A percentile compares a stretch with the other conserved stretches of the same genome.
These are phyloP conservation scores for Fusarium gaditjirri DNA, from an alignment of 2,329 filamentous ascomycete genomes.

Conservation along the genomic window DNA sequence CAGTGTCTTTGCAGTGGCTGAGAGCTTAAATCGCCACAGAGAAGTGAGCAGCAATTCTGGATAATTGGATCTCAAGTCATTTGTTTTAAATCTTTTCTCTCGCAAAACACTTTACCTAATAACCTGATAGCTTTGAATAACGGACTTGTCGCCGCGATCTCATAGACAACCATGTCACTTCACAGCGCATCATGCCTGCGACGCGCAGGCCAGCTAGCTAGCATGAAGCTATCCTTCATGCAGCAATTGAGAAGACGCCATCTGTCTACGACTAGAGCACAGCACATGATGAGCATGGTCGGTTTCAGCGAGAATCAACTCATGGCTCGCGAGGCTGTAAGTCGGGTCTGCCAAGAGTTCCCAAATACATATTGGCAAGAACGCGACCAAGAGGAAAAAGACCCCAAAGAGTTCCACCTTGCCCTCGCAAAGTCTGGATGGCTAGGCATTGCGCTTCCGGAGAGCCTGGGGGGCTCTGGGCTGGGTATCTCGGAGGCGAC, in stretches of 20 bases:
- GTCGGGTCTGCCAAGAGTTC: slow-evolving; percentile 75
- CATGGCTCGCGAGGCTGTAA: slow-evolving; percentile 77
- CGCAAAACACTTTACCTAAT: neutral
- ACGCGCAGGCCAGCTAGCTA: neutral
- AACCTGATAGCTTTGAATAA: no score
- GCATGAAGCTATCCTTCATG: neutral
- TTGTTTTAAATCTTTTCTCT: neutral
- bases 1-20: no score
- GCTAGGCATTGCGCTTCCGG: slow-evolving; percentile 83
- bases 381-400: slow-evolving; percentile 74
- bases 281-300: slow-evolving; percentile 73
- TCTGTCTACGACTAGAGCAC: slow-evolving; percentile 51
- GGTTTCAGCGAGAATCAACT: slow-evolving; percentile 79
- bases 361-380: slow-evolving; percentile 82
- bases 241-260: neutral
- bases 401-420: slow-evolving; percentile 80
- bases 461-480: slow-evolving; percentile 77
- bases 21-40: no score
- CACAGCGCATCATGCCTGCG: neutral
- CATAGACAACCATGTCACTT: neutral
- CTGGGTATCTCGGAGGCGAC: slow-evolving; percentile 84
- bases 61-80: no score
- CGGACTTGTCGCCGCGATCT: no score
- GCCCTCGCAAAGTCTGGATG: slow-evolving; percentile 80
- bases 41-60: no score